These are phyloP conservation scores for Apiospora phragmitis DNA, from an alignment of 2,329 filamentous ascomycete species.

Conservation along the genomic window DNA sequence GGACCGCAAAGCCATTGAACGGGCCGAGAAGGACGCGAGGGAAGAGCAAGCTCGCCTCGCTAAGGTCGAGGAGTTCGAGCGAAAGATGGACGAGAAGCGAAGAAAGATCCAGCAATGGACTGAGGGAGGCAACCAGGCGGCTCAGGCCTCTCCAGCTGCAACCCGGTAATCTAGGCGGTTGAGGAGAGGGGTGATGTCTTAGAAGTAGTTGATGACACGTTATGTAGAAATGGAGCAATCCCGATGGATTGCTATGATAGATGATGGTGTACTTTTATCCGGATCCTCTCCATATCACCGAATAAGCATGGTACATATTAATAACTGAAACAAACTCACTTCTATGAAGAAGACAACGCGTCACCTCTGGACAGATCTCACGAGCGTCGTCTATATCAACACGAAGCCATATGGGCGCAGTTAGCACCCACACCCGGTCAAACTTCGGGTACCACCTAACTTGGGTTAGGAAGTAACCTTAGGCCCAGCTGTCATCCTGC, in stretches of 20 bases:
- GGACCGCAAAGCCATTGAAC: constrained; percentile 63
- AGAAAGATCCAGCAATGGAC: constrained; percentile 50
- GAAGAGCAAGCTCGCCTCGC: constrained; percentile 54
- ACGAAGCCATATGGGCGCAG: neutral
- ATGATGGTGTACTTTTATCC: neutral
- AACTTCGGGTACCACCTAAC: constrained; percentile 7
- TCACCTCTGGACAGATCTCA: neutral
- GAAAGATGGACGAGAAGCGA: constrained; percentile 53
- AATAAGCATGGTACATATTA: neutral
- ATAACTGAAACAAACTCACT: neutral
- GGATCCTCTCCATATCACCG: neutral
- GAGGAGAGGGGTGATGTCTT: neutral
- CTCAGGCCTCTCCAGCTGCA: neutral
- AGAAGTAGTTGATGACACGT: neutral
- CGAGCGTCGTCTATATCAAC: neutral
- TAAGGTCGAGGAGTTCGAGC: constrained; percentile 61
- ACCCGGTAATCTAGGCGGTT: neutral
- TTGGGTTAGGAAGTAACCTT: neutral
- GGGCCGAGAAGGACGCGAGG: constrained; percentile 47
- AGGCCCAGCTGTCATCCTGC: neutral
- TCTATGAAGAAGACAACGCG: neutral
- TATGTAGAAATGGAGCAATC: neutral
- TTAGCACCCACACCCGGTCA: neutral
- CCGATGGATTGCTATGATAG: neutral
- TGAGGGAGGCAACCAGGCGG: constrained; percentile 25